These are phyloP conservation scores for Penicillium salamii DNA, from an alignment of 495 filamentous ascomycete genomes.

Conservation along the genomic window DNA sequence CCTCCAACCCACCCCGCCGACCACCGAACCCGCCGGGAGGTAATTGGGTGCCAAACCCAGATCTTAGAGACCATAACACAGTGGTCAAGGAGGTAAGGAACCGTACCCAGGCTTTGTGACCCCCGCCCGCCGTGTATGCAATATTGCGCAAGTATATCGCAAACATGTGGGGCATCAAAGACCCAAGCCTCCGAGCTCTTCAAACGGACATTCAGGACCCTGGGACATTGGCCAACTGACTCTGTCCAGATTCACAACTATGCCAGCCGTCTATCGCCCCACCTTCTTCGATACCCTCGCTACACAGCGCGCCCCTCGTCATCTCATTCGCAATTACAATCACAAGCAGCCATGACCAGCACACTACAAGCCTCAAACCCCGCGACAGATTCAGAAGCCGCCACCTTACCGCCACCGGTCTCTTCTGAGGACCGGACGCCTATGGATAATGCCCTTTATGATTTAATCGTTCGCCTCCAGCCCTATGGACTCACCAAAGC, in stretches of 20 bases:
- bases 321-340: slow-evolving; percentile 21
- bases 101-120: background rate
- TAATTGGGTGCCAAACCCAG: slow-evolving; percentile 43
- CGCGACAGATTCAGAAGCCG: slow-evolving; percentile 11
- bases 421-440: slow-evolving; percentile 23
- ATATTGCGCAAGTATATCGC: background rate
- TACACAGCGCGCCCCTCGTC: slow-evolving; percentile 22
- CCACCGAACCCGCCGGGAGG: slow-evolving; percentile 40
- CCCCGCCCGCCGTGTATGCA: background rate
- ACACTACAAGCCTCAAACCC: slow-evolving; percentile 18
- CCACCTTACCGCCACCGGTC: slow-evolving; percentile 4
- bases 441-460: slow-evolving; percentile 36
- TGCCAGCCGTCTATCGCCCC: slow-evolving; percentile 37
- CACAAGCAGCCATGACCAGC: slow-evolving; percentile 23
- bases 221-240: background rate
- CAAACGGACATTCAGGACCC: background rate
- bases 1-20: slow-evolving; percentile 43
- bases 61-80: slow-evolving; percentile 47
- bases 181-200: background rate
- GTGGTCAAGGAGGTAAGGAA: slow-evolving; percentile 48
- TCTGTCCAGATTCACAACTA: slow-evolving; percentile 44
- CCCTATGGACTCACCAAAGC: slow-evolving; percentile 57
- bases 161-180: background rate
- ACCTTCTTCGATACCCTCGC: slow-evolving; percentile 36
- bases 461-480: slow-evolving; percentile 39